Evolutionary conservation across 495 filamentous ascomycete genomes (phyloP), one percentile per base, ranked within the genome.

Genomic region (Penicillium salamii): DNA sequence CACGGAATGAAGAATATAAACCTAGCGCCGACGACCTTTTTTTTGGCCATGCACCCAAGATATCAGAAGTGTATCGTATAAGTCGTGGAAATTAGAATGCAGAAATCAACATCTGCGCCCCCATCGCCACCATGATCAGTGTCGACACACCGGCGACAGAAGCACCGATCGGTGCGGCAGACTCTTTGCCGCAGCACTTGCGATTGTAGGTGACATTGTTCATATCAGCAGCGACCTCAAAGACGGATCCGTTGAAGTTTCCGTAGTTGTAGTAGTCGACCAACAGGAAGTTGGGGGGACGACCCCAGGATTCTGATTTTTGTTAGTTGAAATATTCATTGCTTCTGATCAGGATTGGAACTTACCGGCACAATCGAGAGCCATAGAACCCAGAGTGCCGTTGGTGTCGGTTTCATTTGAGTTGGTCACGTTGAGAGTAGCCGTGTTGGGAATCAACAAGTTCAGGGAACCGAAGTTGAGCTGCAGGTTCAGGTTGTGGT

Each of bases 181-280:
- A 75, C 1, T 33, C 34, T 12, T 47, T 54, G 7, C 88, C 90
- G 58, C 91, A 96, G 72, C 90, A 95, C 14, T 74, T 63, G 39
- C 83, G 64, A 55, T 82, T 78, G 59, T 90, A 96, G 1, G 85
- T 87, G 42, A 97, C 89, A 50, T 89, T 87, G 65, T 97, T 97
- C 60, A 84, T 82, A 53, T 76, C 63, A 8, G 92, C 92, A 3
- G 91, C 92, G 32, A 93, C 90, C 59, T 92, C 83, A 60, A 97
- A 96, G 34, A 96, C 92, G 3, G 87, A 86, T n/a, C 92, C 92
- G 46, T 81, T 79, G 43, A 69, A 80, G 11, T 70, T 72, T 42
- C 88, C 90, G 42, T 68, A 67, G 57, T 95, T 87, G 68, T 92
- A 95, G 63, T 88, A 95, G 63, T 97, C 92, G 4, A 96, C 89